These are phyloP conservation scores for Echinochloa phyllopogon DNA, from an alignment of 176 grass and related monocot species.

Conservation along the genomic window DNA sequence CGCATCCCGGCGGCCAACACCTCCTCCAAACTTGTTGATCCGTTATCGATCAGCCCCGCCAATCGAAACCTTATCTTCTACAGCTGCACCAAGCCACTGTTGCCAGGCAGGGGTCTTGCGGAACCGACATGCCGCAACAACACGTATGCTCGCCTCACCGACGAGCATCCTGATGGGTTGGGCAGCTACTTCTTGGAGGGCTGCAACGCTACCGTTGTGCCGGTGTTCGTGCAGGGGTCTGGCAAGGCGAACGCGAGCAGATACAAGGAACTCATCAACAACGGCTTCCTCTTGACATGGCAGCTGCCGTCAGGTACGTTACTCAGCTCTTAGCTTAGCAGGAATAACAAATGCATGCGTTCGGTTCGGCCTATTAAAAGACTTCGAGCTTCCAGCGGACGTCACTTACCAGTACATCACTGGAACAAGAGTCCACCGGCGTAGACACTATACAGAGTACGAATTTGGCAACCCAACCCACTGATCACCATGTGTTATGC, in stretches of 20 bases:
- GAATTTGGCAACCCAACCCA: no score
- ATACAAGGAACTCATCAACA: not conserved
- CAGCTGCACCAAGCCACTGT: not conserved
- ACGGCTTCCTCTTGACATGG: not conserved
- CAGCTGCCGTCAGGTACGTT: not conserved
- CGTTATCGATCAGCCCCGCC: not conserved
- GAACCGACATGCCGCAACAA: not conserved
- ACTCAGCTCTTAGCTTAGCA: no score
- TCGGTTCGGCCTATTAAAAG: no score
- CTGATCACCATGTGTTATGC: no score
- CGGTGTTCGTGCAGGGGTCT: no score
- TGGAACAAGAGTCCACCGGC: no score
- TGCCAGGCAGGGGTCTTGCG: not conserved
- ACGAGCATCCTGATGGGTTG: not conserved
- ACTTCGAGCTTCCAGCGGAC: no score
- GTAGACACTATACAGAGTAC: no score
- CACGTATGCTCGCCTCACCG: not conserved
- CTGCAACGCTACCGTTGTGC: not conserved
- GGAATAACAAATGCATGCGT: no score
- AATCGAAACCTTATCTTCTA: conserved; percentile 29
- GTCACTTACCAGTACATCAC: no score
- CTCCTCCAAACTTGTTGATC: fast-evolving
- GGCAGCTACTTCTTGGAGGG: not conserved
- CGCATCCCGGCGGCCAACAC: not conserved
- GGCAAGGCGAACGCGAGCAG: not conserved